Evolutionary conservation across 2,329 filamentous ascomycete species (phyloP).

Genomic region (Exophiala alcalophila): DNA sequence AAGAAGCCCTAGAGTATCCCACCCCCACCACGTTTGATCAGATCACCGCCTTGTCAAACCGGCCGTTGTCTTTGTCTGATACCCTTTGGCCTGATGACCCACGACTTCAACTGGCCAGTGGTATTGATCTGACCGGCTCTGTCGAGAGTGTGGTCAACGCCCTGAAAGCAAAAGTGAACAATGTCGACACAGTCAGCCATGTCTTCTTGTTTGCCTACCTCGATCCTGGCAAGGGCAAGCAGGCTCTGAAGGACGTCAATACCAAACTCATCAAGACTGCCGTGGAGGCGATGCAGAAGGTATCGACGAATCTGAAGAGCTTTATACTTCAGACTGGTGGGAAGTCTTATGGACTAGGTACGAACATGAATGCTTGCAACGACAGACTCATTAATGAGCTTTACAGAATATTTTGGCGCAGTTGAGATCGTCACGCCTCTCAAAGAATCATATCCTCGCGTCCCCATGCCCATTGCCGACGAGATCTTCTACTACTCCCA

Average conservation of each 20-base stretch:
- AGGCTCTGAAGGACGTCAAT: constrained; percentile 35
- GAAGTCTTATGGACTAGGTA: constrained; percentile 39
- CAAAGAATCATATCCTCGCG: constrained; percentile 33
- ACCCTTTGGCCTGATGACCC: constrained; percentile 38
- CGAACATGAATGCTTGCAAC: neutral
- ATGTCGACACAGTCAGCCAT: constrained; percentile 40
- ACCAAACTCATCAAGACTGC: constrained; percentile 40
- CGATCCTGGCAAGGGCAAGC: constrained; percentile 26
- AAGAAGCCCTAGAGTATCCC: constrained; percentile 42
- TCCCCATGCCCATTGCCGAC: constrained; percentile 32
- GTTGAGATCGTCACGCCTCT: constrained; percentile 35
- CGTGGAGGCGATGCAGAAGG: constrained; percentile 34
- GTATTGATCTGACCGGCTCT: constrained; percentile 37
- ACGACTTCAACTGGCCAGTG: constrained; percentile 39
- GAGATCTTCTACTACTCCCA: constrained; percentile 36
- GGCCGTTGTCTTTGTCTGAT: constrained; percentile 37
- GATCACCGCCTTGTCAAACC: constrained; percentile 44
- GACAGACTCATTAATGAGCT: neutral
- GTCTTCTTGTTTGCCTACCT: constrained; percentile 37
- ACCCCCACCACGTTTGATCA: constrained; percentile 34
- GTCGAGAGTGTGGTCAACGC: constrained; percentile 27
- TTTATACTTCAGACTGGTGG: constrained; percentile 39
- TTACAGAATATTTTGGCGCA: constrained; percentile 33
- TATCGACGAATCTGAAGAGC: constrained; percentile 35
- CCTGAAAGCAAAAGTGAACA: constrained; percentile 37